phyloP scores from a whole-genome alignment of 164 flowering plant species.

The Chloranthus sessilifolius region DNA sequence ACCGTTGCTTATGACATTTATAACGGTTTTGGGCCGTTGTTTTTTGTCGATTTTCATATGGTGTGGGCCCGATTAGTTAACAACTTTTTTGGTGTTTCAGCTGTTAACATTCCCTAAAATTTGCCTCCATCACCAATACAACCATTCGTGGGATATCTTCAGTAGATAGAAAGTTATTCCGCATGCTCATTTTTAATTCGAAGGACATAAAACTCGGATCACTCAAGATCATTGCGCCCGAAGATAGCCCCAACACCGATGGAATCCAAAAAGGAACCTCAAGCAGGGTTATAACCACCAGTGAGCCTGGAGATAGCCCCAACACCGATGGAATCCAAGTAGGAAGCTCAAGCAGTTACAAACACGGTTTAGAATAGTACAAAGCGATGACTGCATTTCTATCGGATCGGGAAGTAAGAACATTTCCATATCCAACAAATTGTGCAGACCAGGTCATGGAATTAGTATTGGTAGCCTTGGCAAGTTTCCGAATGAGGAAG shows the following conservation, averaged over 20 bases:
- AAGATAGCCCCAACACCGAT: no score
- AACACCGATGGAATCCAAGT: constrained; percentile 29
- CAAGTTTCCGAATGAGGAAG: constrained; percentile 36
- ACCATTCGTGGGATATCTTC: constrained; percentile 16
- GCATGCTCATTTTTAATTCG: constrained; percentile 25
- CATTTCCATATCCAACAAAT: constrained; percentile 14
- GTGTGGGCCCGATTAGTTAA: no score
- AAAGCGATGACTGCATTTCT: constrained; percentile 41
- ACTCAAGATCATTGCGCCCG: constrained; percentile 16
- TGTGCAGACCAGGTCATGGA: constrained; percentile 45
- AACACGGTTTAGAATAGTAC: constrained; percentile 7
- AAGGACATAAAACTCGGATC: constrained; percentile 13
- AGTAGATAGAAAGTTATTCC: constrained; percentile 31
- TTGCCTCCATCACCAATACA: constrained; percentile 23
- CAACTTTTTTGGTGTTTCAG: no score
- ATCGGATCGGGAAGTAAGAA: constrained; percentile 23
- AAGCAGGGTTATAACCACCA: no score
- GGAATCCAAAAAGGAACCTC: no score
- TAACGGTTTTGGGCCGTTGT: no score
- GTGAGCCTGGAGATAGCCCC: constrained; percentile 16
- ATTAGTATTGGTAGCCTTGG: constrained; percentile 72
- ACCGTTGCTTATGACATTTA: no score
- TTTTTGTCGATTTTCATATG: no score
- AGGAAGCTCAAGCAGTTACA: constrained; percentile 1
- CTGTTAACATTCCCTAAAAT: constrained; percentile 24